These are phyloP conservation scores for Collybia mongolica DNA, from an alignment of 768 basidiomycete species.

Conservation along the genomic window DNA sequence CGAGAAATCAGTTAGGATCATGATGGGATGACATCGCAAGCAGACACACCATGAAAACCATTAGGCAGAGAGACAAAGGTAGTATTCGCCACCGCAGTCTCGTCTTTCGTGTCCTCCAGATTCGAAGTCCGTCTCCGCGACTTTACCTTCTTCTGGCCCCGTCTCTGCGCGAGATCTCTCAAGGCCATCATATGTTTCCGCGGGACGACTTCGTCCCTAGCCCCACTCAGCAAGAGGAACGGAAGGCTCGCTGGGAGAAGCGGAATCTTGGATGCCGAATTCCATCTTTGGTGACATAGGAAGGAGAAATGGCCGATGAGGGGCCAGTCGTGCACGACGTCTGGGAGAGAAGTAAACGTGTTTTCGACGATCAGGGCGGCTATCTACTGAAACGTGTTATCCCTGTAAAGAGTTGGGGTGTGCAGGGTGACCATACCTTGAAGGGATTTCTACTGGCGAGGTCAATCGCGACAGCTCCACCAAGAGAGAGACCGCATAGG, in stretches of 20 bases:
- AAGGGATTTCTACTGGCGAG: conserved; percentile 69
- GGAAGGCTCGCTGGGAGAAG: conserved; percentile 56
- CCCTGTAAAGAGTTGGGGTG: neutral
- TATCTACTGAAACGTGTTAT: conserved; percentile 37
- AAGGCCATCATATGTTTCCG: conserved; percentile 59
- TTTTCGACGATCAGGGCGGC: conserved; percentile 81
- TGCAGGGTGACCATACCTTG: conserved; percentile 37
- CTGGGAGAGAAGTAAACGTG: conserved; percentile 81
- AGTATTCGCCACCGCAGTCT: neutral
- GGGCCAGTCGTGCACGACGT: conserved; percentile 68
- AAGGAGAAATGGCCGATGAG: conserved; percentile 63
- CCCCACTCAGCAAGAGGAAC: conserved; percentile 74
- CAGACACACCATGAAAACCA: neutral
- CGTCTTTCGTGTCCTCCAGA: neutral
- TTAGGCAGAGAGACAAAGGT: neutral
- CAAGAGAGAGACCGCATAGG: conserved; percentile 75
- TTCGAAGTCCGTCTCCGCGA: neutral
- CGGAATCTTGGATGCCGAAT: conserved; percentile 59
- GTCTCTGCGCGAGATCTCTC: conserved; percentile 47
- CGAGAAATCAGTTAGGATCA: neutral
- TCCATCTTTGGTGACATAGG: conserved; percentile 81
- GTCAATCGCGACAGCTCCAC: conserved; percentile 87
- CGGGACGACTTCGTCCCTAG: conserved; percentile 60
- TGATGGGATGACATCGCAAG: neutral
- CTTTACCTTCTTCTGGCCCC: conserved; percentile 24